Percentiles rank a stretch among this genome's conserved stretches.
These are phyloP conservation scores for Hygrophila difformis DNA, from an alignment of 257 asterid genomes.

Conservation along the genomic window DNA sequence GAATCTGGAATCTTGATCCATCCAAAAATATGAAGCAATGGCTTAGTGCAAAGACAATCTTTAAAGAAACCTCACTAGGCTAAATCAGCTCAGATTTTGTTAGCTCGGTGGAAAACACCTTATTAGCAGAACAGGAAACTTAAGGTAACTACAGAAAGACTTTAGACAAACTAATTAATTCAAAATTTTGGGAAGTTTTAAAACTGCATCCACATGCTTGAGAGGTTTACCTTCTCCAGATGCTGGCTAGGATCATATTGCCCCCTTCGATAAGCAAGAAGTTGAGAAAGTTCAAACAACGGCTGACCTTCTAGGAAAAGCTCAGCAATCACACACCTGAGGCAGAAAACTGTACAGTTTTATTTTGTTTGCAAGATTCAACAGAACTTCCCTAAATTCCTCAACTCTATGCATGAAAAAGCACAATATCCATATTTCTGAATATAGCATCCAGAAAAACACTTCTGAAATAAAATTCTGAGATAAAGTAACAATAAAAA, in stretches of 20 bases:
- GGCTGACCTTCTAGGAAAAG: conserved; percentile 99
- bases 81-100: conserved; percentile 7
- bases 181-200: background rate
- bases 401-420: no score
- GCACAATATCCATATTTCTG: no score
- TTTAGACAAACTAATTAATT: no score
- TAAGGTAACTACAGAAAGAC: background rate
- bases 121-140: conserved; percentile 1
- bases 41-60: conserved; percentile 11
- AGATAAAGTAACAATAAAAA: no score
- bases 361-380: no score
- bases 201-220: no score
- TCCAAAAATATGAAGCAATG: conserved; percentile 13
- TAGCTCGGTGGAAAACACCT: background rate
- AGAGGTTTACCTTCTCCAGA: conserved; percentile 75
- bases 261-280: conserved; percentile 98
- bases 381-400: no score
- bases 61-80: conserved; percentile 9
- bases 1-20: conserved; percentile 86
- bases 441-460: no score
- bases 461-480: no score
- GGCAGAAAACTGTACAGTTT: conserved; percentile 1
- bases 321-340: conserved; percentile 99
- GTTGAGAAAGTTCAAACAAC: conserved; percentile 88
- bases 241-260: conserved; percentile 96